These are phyloP conservation scores for Starmerella riodocensis DNA, from an alignment of 805 yeast species.

Conservation along the genomic window DNA sequence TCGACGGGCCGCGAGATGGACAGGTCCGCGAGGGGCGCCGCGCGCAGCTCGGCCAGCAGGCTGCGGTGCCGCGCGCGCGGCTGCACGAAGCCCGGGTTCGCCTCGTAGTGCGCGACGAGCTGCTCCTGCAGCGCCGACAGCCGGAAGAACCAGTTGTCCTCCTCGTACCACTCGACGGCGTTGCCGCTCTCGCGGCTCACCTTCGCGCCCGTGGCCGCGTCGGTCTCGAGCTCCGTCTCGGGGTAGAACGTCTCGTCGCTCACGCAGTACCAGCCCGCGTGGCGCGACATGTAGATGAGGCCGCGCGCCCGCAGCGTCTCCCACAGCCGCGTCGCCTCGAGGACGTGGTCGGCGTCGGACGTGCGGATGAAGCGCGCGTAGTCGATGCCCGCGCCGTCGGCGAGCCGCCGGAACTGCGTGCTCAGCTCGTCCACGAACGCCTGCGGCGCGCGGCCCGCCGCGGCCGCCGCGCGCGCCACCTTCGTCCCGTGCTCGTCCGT, in stretches of 20 bases:
- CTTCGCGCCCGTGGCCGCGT: constrained; percentile 23
- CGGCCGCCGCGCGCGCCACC: constrained; percentile 72
- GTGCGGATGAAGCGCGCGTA: constrained; percentile 79
- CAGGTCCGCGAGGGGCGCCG: constrained; percentile 42
- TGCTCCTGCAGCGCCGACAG: constrained; percentile 45
- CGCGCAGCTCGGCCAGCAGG: constrained; percentile 43
- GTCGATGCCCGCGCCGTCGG: constrained; percentile 41
- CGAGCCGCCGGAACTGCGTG: constrained; percentile 49
- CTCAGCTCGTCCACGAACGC: constrained; percentile 61
- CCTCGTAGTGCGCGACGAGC: constrained; percentile 38
- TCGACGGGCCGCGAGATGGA: constrained; percentile 77
- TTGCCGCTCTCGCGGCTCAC: constrained; percentile 54
- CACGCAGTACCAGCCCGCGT: constrained; percentile 87
- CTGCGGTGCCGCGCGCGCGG: constrained; percentile 48
- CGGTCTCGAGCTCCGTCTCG: constrained; percentile 47
- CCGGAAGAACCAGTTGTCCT: constrained; percentile 76
- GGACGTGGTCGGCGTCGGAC: constrained; percentile 67
- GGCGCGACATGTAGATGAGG: constrained; percentile 66
- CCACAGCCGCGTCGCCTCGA: constrained; percentile 63
- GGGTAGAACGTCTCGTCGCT: constrained; percentile 93
- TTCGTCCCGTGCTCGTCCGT: constrained; percentile 96
- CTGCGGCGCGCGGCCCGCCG: constrained; percentile 42
- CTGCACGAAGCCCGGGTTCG: constrained; percentile 45
- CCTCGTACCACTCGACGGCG: constrained; percentile 62
- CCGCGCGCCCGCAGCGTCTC: constrained; percentile 42